A percentile compares a stretch with the other conserved stretches of the same genome.
phyloP scores from a whole-genome alignment of 2,329 filamentous ascomycete species.

The Venturia carpophila region DNA sequence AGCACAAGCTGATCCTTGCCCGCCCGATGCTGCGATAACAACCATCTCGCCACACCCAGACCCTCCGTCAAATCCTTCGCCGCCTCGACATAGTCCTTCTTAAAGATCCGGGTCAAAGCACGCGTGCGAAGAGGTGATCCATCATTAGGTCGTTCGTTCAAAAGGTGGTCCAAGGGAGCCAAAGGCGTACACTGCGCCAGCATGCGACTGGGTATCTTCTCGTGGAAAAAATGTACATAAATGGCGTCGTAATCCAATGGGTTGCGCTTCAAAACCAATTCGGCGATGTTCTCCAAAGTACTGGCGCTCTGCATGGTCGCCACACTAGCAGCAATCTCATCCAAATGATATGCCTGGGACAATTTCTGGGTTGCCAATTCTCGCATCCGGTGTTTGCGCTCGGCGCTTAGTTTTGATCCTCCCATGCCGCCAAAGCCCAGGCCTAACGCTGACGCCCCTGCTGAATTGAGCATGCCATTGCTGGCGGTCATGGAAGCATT shows the following conservation, averaged over 20 bases:
- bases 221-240: slow-evolving; percentile 89
- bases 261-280: slow-evolving; percentile 62
- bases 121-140: slow-evolving; percentile 63
- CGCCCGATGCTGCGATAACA: slow-evolving; percentile 45
- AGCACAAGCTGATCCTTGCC: slow-evolving; percentile 46
- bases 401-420: slow-evolving; percentile 61
- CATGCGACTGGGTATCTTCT: slow-evolving; percentile 73
- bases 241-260: slow-evolving; percentile 63
- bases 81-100: slow-evolving; percentile 63
- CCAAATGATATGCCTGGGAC: slow-evolving; percentile 66
- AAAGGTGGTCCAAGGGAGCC: slow-evolving; percentile 58
- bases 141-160: slow-evolving; percentile 55
- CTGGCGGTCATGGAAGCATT: slow-evolving; percentile 47
- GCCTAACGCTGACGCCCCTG: slow-evolving; percentile 46
- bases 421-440: slow-evolving; percentile 50
- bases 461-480: slow-evolving; percentile 42
- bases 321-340: slow-evolving; percentile 77
- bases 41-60: slow-evolving; percentile 47
- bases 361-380: slow-evolving; percentile 74
- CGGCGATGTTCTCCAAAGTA: slow-evolving; percentile 67
- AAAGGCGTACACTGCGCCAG: slow-evolving; percentile 65
- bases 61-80: slow-evolving; percentile 62
- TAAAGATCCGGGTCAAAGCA: slow-evolving; percentile 67
- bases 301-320: slow-evolving; percentile 76
- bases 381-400: slow-evolving; percentile 70